These are phyloP conservation scores for Phytophthora pini DNA, from an alignment of 352 stramenopile genomes.

Conservation along the genomic window DNA sequence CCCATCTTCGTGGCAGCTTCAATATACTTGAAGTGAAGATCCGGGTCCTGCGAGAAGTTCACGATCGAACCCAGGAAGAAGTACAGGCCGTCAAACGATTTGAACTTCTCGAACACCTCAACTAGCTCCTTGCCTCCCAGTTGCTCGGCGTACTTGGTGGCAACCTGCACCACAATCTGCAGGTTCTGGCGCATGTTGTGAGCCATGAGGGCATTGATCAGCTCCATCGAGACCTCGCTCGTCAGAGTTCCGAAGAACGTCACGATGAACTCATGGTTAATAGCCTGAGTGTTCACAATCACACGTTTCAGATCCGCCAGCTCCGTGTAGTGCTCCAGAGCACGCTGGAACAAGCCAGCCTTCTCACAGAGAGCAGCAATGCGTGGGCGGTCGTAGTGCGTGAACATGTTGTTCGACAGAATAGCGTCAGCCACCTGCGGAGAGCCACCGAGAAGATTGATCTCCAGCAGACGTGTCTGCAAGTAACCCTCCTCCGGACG, in stretches of 20 bases:
- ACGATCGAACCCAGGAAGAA: constrained; percentile 99
- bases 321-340: constrained; percentile 99
- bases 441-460: constrained; percentile 99
- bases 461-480: constrained; percentile 99
- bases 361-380: constrained; percentile 99
- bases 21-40: constrained; percentile 99
- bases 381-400: constrained; percentile 98
- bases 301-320: constrained; percentile 97
- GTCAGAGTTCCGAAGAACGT: constrained; percentile 99
- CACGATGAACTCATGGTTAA: constrained; percentile 98
- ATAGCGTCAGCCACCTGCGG: constrained; percentile 99
- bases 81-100: constrained; percentile 98
- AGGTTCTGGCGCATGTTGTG: constrained; percentile 98
- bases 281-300: constrained; percentile 92
- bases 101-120: constrained; percentile 99
- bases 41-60: constrained; percentile 97
- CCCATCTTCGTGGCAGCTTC: constrained; percentile 99
- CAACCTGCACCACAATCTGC: constrained; percentile 99
- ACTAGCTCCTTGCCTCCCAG: constrained; percentile 96
- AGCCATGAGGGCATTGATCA: constrained; percentile 98
- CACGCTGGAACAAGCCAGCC: constrained; percentile 98
- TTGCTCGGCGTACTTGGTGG: constrained; percentile 95
- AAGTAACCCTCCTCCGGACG: constrained; percentile 98
- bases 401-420: constrained; percentile 99
- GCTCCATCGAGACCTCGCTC: constrained; percentile 96